Evolutionary conservation across 2,329 filamentous ascomycete species (phyloP), one percentile per base, ranked within the genome.

Genomic region (Ascocoryne sarcoides): DNA sequence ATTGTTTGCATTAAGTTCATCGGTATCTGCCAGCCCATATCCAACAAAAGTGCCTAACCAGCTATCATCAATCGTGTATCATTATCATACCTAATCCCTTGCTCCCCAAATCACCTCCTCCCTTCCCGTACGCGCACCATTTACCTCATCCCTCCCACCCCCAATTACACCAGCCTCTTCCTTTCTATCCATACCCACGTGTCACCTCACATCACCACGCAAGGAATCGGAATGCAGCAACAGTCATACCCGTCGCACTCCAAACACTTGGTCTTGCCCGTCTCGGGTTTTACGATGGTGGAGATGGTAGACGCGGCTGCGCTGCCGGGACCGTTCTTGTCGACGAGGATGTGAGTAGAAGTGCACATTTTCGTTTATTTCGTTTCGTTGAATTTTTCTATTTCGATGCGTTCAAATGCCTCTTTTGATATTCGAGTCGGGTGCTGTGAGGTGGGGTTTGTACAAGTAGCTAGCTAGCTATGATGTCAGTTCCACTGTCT

Each of bases 181-280:
- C 23, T 26, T 26, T 7, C 12, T 26, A 7, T 7, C 23, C 23
- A 26, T 26, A 7, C 23, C 12, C 23, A 7, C 12, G 7, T 7
- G 7, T 18, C 34, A 26, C 21, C 18, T 37, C 55, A 73, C 63
- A 75, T 67, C 28, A 75, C 64, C 7, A 61, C 64, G 47, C 71
- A 75, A 16, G 68, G 69, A 39, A 66, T 65, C 1, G 67, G 66
- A 43, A 75, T 71, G 53, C 71, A 76, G 56, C 71, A 76, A 56
- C 71, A 75, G 37, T 71, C 62, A 48, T 62, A 67, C 28, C 65
- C 69, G 47, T 66, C 69, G 49, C 69, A 72, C 50, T 71, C 64
- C 45, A 72, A 61, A 51, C 70, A 73, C 43, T 63, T 65, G 2
- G 67, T 68, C 55, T 67, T 65, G 31, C 60, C 62, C 21, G 61